Base-by-base conservation (phyloP, 305 asterid genomes). In the Vinca major region DNA sequence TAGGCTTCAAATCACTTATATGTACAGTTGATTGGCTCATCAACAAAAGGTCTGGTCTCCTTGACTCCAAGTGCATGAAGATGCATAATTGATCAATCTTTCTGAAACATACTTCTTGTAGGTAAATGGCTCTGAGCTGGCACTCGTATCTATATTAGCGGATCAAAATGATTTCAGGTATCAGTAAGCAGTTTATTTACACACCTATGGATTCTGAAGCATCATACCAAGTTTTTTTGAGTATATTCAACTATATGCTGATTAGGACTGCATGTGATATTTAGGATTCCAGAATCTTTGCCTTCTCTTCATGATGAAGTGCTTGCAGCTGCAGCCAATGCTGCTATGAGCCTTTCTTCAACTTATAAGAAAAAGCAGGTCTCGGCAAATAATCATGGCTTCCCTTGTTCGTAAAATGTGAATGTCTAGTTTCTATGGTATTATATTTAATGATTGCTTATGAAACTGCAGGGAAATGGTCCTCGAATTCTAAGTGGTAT, bases 301-400 rank as follows among this genome's bases (percentile, higher is more conserved):
- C 96, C 96, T 55, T 76, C 67, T 74, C 96, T 92, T 68, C 96
- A 92, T 57, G 98, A 89, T 83, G 90, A 83, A 83, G 98, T 89
- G 77, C 87, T 92, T 62, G 98, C 96, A 62, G 89, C 96, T 66
- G 96, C 98, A 9, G 81, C 92, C 50, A 78, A 80, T 49, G 86
- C 89, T 78, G 96, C 96, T 66, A 73, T 82, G 40, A 83, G 77
- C 57, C 76, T 76, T 77, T 80, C 95, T 57, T 80, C 82, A 53
- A 83, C 77, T 75, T 73, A 80, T 58, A 86, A 85, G 84, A 86
- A 78, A 78, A 91, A 91, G 66, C 89, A 84, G 95, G 98, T 89
- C 43, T 37, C 62, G 5, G 48, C 7, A 53, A 62, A 74, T 26
- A 50, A 63, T 74, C 53, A 40, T 67, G 52, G 70, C 50, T 77